Base-by-base conservation (phyloP, 2,329 filamentous ascomycete species). In the Truncatella angustata region DNA sequence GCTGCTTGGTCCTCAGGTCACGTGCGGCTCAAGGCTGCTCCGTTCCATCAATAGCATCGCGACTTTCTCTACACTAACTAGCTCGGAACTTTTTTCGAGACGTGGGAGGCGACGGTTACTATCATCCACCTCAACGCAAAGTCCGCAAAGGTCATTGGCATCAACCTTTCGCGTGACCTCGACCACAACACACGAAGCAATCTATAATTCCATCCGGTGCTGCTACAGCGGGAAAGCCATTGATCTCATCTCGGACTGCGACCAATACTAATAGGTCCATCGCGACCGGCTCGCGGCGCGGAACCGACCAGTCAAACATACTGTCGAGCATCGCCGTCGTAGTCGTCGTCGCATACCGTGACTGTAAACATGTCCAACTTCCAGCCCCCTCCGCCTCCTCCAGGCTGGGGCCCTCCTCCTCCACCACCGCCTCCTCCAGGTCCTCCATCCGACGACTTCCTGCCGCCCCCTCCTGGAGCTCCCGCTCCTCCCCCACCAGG, bases 401-500 rank as follows among this genome's bases (percentile, higher is more conserved):
- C 81, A 24, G 79, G 80, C 54, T 83, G 79, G 79, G 79, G 78
- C 3, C 49, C 49, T 26, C 72, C 72, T 35, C 73, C 72, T 0
- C 73, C 73, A 4, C 75, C 75, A 44, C 79, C 84, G 51, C 83
- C 84, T 61, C 77, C 79, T 24, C 78, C 79, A 18, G 78, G 78
- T 24, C 78, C 79, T 37, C 78, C 79, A 14, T 77, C 79, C 37
- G 78, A n/a, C n/a, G n/a, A 77, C 11, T 77, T 75, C 24, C 71
- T 81, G n/a, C 80, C 81, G 56, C 80, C 81, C 34, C 81, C 81
- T 20, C 79, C 80, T 2, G 72, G 77, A 40, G 72, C 72, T 26
- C 77, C 79, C 35, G 76, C 88, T 49, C 91, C 92, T 57, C 91
- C 91, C 49, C 91, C 92, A 21, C 91, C 91, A 23, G 91, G 91